Percentiles rank a stretch among this genome's conserved stretches.
phyloP scores from a whole-genome alignment of 2,329 filamentous ascomycete genomes.

The Epichloe sylvatica region DNA sequence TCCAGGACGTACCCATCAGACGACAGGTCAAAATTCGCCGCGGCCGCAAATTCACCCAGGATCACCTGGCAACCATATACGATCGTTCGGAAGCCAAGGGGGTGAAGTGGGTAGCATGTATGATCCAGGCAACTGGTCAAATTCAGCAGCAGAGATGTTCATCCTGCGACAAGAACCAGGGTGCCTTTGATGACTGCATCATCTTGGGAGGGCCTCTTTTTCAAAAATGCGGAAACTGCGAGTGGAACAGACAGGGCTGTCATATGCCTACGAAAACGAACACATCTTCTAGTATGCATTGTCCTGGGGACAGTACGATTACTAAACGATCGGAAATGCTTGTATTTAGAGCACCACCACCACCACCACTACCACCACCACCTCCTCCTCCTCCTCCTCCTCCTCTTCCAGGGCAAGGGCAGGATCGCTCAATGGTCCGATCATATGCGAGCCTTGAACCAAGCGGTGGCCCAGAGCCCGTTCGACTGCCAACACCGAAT shows the following conservation, averaged over 20 bases:
- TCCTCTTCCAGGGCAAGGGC: neutral
- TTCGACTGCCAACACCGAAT: slow-evolving; percentile 15
- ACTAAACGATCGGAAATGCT: neutral
- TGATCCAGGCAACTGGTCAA: slow-evolving; percentile 36
- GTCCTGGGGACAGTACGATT: neutral
- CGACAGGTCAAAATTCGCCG: slow-evolving; percentile 28
- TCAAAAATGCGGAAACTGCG: slow-evolving; percentile 36
- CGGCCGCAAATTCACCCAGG: slow-evolving; percentile 26
- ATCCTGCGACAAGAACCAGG: slow-evolving; percentile 28
- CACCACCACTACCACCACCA: neutral
- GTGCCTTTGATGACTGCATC: slow-evolving; percentile 32
- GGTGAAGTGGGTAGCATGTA: slow-evolving; percentile 33
- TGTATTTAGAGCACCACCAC: slow-evolving; percentile 3
- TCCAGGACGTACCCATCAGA: slow-evolving; percentile 24
- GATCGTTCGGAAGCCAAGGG: slow-evolving; percentile 27
- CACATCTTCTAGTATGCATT: neutral
- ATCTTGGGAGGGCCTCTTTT: slow-evolving; percentile 28
- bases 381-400: no score
- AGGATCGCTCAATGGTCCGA: neutral
- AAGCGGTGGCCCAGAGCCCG: slow-evolving; percentile 9
- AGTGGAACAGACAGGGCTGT: slow-evolving; percentile 31
- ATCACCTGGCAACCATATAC: slow-evolving; percentile 27
- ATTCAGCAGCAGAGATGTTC: slow-evolving; percentile 26
- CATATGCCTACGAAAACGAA: slow-evolving; percentile 10
- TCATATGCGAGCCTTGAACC: neutral